Conservation (phyloP, 2,329 filamentous ascomycete species). For the Aspergillus costaricaensis region DNA sequence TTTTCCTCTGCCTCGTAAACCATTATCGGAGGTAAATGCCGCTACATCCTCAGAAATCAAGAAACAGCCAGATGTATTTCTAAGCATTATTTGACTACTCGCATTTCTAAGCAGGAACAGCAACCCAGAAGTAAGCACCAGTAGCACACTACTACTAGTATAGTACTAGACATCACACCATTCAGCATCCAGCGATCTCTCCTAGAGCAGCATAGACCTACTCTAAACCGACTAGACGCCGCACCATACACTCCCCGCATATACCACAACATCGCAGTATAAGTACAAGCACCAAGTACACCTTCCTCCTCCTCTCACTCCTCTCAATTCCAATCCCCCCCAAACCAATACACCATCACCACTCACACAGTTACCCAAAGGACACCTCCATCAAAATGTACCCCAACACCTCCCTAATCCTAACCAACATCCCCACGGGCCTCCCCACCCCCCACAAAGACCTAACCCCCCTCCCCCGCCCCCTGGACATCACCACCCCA, state of each 20-base stretch:
- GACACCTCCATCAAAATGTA: background rate
- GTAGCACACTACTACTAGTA: background rate
- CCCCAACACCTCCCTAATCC: constrained; percentile 73
- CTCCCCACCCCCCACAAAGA: constrained; percentile 71
- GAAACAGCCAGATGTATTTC: no score
- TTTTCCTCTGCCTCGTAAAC: no score
- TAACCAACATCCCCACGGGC: constrained; percentile 67
- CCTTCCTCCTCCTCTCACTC: no score
- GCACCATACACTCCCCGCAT: no score
- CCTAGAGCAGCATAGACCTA: background rate
- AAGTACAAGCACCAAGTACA: no score
- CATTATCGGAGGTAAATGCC: no score
- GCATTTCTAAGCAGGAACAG: constrained; percentile 14
- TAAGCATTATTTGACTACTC: no score
- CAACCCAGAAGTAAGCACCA: background rate
- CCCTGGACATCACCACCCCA: constrained; percentile 60
- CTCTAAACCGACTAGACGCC: no score
- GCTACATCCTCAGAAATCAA: no score
- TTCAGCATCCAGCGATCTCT: background rate
- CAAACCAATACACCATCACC: background rate
- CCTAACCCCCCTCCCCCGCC: constrained; percentile 65
- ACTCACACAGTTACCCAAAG: no score
- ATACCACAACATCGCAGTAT: no score
- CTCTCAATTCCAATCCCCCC: no score
- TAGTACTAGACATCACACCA: background rate